Base-by-base conservation (phyloP, 2,329 filamentous ascomycete genomes). In the Curvularia eragrostidis region DNA sequence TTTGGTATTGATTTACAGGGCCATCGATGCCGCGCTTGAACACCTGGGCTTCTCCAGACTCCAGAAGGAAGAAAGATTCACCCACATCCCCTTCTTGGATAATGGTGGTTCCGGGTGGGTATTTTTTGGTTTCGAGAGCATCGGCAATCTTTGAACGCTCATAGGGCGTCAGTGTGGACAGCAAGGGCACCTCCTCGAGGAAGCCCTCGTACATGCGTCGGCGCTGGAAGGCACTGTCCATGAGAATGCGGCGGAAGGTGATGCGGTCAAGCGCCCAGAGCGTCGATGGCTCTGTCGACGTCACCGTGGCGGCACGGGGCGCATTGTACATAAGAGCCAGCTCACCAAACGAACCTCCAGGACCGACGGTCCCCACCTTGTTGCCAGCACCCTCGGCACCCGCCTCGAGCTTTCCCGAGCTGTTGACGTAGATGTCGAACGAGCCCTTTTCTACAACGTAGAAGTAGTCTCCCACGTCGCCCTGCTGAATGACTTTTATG, bases 301-400 rank as follows among this genome's bases (percentile, higher is more conserved):
- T 86, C 59, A 99, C 91, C 0, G 95, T 98, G 3, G 95, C 95
- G 41, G 95, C 95, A 72, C 95, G 91, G 24, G 95, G 95, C 21
- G 95, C 93, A 72, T 98, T 97, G 82, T 99, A 98, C 95, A 99
- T 98, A 70, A 99, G 84, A 12, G 95, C 95, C 55, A 99, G 84
- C 80, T 99, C 95, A 69, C 95, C 95, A 77, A 99, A 99, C 3
- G 93, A 97, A 60, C 93, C 93, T 48, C 95, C 95, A 3, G 93
- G 87, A 43, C 91, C 89, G 56, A 96, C 96, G 36, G 84, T 88
- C 68, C 87, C 88, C 26, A 98, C 94, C 70, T 92, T 91, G 59
- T 84, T 83, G 48, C 95, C 95, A 79, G 97, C 84, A 10, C 94
- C 95, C 46, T 93, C 88, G 0, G 85, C 82, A 0, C 94, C 94